These are phyloP conservation scores for Hygrocybe coccinea DNA, from an alignment of 768 basidiomycete genomes.

Conservation along the genomic window DNA sequence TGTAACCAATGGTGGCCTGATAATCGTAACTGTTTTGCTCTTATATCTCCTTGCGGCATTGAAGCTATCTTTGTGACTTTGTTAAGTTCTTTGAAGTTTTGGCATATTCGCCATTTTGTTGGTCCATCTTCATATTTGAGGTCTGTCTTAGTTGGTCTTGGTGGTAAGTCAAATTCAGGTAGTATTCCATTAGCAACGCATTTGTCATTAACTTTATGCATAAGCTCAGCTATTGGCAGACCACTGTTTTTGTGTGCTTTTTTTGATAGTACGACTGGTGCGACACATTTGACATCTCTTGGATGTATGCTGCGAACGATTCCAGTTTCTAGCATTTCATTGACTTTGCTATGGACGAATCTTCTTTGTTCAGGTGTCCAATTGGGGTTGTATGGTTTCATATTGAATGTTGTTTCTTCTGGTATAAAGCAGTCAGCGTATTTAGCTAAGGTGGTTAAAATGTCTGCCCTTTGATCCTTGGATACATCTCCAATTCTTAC, in stretches of 20 bases:
- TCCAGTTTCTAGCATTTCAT: slow-evolving; percentile 31
- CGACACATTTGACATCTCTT: slow-evolving; percentile 32
- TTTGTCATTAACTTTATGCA: slow-evolving; percentile 30
- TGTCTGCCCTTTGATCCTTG: slow-evolving; percentile 16
- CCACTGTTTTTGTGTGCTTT: slow-evolving; percentile 33
- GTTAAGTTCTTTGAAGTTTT: slow-evolving; percentile 36
- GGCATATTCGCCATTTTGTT: slow-evolving; percentile 35
- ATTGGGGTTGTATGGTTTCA: slow-evolving; percentile 28
- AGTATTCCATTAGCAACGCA: slow-evolving; percentile 25
- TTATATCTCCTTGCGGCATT: slow-evolving; percentile 36
- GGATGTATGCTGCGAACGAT: slow-evolving; percentile 29
- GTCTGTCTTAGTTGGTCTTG: slow-evolving; percentile 7
- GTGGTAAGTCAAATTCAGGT: slow-evolving; percentile 19
- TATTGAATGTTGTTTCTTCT: slow-evolving; percentile 23
- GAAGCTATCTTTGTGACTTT: slow-evolving; percentile 25
- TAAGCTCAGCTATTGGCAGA: slow-evolving; percentile 30
- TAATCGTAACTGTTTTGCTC: slow-evolving; percentile 33
- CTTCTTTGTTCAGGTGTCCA: slow-evolving; percentile 29
- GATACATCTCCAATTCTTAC: slow-evolving; percentile 32
- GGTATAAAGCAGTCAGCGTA: slow-evolving; percentile 40
- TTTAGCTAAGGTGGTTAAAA: slow-evolving; percentile 20
- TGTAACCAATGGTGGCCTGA: slow-evolving; percentile 33
- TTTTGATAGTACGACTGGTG: slow-evolving; percentile 31
- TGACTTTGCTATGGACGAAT: slow-evolving; percentile 28
- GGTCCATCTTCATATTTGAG: not conserved